Evolutionary conservation across 2,329 filamentous ascomycete genomes (phyloP).

Genomic region (Rhinocladiella mackenziei): DNA sequence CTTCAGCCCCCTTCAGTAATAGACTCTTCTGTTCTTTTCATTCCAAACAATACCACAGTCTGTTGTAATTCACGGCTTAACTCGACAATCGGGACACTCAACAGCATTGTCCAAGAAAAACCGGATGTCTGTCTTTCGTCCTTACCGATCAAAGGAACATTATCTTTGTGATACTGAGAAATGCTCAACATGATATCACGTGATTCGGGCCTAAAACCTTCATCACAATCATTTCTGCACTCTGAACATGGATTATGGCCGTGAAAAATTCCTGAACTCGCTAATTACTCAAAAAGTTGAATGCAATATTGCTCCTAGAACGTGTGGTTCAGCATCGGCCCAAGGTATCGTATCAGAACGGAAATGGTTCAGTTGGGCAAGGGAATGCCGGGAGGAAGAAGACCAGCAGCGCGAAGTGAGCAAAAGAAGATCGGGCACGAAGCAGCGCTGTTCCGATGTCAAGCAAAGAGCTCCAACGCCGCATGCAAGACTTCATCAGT

Average conservation of each 20-base stretch:
- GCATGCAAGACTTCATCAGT: background rate
- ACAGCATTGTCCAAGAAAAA: conserved; percentile 38
- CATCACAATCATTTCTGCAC: conserved; percentile 44
- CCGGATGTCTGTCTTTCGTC: conserved; percentile 39
- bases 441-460: conserved; percentile 46
- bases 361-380: conserved; percentile 50
- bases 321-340: conserved; percentile 42
- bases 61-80: conserved; percentile 45
- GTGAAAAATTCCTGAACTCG: conserved; percentile 40
- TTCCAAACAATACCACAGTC: conserved; percentile 41
- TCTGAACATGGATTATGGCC: conserved; percentile 43
- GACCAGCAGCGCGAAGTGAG: conserved; percentile 47
- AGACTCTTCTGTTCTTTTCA: conserved; percentile 43
- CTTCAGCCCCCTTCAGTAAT: conserved; percentile 40
- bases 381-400: conserved; percentile 44
- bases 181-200: conserved; percentile 39
- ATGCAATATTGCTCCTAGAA: conserved; percentile 41
- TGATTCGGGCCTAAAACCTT: conserved; percentile 42
- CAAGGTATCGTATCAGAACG: conserved; percentile 44
- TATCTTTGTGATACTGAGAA: conserved; percentile 41
- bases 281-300: conserved; percentile 39
- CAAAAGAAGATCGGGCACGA: conserved; percentile 49
- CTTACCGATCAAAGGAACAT: conserved; percentile 40
- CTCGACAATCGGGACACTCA: conserved; percentile 39
- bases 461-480: conserved; percentile 40